Percentiles rank a stretch among this genome's conserved stretches.
Conservation (phyloP, 345 rosid species). For the Hibiscus trionum region DNA sequence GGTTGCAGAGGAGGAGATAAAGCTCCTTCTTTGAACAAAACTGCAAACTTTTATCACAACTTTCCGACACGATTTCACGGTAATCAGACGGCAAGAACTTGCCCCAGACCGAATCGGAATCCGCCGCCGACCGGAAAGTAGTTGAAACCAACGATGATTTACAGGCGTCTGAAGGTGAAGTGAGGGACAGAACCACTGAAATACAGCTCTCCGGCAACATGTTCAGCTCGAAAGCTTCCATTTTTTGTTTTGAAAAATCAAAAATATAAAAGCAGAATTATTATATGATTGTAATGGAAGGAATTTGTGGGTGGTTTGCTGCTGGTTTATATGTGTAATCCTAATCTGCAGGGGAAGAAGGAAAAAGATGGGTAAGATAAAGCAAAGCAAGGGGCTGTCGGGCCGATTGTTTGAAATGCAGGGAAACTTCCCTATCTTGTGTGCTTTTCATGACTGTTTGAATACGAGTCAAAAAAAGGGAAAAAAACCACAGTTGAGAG, state of each 20-base stretch:
- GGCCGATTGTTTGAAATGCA: no score
- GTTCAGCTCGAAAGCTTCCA: background rate
- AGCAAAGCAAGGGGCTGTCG: no score
- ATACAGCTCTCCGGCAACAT: slow-evolving; percentile 57
- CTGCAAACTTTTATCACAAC: slow-evolving; percentile 4
- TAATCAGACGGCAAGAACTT: slow-evolving; percentile 46
- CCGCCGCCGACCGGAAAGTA: slow-evolving; percentile 46
- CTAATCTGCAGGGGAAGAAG: no score
- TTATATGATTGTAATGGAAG: no score
- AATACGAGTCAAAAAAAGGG: no score
- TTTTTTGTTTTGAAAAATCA: background rate
- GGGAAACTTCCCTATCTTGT: no score
- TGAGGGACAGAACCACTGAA: slow-evolving; percentile 43
- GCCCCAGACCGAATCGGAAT: slow-evolving; percentile 55
- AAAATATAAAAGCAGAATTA: no score
- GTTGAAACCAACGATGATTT: slow-evolving; percentile 40
- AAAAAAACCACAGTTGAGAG: no score
- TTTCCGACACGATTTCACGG: slow-evolving; percentile 19
- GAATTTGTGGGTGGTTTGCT: no score
- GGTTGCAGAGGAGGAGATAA: slow-evolving; percentile 37
- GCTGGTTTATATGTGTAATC: no score
- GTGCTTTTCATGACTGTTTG: no score
- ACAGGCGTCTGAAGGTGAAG: slow-evolving; percentile 54
- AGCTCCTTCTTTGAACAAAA: slow-evolving; percentile 56
- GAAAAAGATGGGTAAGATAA: no score